These are phyloP conservation scores for Zygosaccharomyces bailii DNA, from an alignment of 805 yeast species.

Conservation along the genomic window DNA sequence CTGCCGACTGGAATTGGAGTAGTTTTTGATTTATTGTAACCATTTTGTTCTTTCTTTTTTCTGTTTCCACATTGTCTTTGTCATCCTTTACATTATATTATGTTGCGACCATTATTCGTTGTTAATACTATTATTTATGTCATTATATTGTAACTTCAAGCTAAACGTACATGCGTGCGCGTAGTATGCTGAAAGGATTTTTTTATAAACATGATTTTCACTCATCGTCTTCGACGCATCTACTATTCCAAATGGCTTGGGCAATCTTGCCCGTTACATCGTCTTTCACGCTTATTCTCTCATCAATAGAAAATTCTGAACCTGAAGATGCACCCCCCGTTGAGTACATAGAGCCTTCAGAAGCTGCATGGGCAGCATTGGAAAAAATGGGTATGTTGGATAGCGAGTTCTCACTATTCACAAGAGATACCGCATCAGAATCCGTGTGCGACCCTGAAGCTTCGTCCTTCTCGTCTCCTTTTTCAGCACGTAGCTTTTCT, in stretches of 20 bases:
- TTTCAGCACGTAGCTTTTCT: conserved; percentile 10
- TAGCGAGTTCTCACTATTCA: conserved; percentile 37
- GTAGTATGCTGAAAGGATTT: not conserved
- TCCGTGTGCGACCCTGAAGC: conserved; percentile 37
- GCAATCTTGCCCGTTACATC: conserved; percentile 25
- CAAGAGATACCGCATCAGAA: conserved; percentile 46
- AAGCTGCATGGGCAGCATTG: conserved; percentile 24
- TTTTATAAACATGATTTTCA: not conserved
- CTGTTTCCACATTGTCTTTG: not conserved
- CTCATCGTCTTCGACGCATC: conserved; percentile 12
- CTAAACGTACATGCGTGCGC: not conserved
- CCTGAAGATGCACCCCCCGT: conserved; percentile 23
- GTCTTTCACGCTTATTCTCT: conserved; percentile 11
- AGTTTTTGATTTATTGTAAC: conserved; percentile 45
- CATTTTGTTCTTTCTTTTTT: not conserved
- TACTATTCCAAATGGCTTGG: conserved; percentile 28
- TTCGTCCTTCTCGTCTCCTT: not conserved
- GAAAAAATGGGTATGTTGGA: conserved; percentile 43
- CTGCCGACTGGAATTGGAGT: conserved; percentile 80
- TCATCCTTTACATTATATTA: not conserved
- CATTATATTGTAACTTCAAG: conserved; percentile 8
- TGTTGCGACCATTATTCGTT: not conserved
- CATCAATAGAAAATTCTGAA: conserved; percentile 25
- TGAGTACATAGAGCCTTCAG: conserved; percentile 33
- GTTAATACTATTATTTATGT: conserved; percentile 3